These are phyloP conservation scores for Cenchrus purpureus DNA, from an alignment of 176 grass and related monocot species.

Conservation along the genomic window DNA sequence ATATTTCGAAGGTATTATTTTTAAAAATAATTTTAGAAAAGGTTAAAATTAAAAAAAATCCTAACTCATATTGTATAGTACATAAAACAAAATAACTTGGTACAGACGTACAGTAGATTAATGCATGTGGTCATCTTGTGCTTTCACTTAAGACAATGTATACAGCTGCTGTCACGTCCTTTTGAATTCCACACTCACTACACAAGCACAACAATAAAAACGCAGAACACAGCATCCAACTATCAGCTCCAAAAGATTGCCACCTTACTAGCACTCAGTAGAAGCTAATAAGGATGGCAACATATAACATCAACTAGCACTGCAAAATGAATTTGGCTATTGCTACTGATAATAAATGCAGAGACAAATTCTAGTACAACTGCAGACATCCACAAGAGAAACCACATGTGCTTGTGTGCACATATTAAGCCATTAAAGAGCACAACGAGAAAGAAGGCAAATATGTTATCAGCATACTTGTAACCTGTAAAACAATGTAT, in stretches of 20 bases:
- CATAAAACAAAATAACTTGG: not conserved
- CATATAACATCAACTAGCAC: not conserved
- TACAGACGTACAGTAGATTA: not conserved
- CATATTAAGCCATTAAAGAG: not conserved
- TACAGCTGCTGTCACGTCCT: not conserved
- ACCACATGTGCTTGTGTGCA: not conserved
- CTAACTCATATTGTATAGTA: not conserved
- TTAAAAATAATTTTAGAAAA: too few species aligned
- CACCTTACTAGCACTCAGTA: not conserved
- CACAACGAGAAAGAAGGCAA: not conserved
- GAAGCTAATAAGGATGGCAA: not conserved
- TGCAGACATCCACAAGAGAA: not conserved
- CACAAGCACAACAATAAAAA: not conserved
- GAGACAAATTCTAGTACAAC: constrained; percentile 2
- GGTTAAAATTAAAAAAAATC: too few species aligned
- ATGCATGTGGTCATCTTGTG: not conserved
- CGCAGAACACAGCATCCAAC: not conserved
- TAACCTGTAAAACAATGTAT: constrained; percentile 4
- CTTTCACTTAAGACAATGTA: too few species aligned
- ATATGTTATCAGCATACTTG: not conserved
- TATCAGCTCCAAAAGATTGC: not conserved
- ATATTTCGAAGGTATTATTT: too few species aligned
- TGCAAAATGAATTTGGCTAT: not conserved
- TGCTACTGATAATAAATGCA: not conserved
- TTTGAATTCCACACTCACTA: not conserved